Base-by-base conservation (phyloP, 768 basidiomycete genomes). In the Mycena vulgaris region DNA sequence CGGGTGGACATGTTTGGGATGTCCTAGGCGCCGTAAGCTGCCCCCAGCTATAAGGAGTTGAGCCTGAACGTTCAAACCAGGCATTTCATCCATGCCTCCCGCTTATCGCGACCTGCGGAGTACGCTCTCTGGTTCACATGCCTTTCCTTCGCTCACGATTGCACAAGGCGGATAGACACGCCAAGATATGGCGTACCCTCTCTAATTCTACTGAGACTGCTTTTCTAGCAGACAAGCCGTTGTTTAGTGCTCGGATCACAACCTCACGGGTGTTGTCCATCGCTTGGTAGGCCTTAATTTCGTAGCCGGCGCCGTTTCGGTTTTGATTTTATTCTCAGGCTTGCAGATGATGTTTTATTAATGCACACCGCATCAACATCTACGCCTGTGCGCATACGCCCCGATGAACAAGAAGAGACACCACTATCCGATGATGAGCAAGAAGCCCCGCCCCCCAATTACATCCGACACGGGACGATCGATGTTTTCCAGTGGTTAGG, bases 61-160 rank as follows among this genome's bases (percentile, higher is more conserved):
- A 5, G 27, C 28, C 48, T 47, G 30, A 47, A 48, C 19, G 5
- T 33, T 9, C 14, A 10, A 35, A 21, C 55, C 19, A 94, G 93
- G 88, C 90, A 30, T 95, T 95, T 79, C 92, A 95, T 76, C 85
- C 88, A 0, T 79, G 80, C 13, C 79, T 86, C 59, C 92, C 92
- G 5, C 72, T 95, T 19, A 84, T 95, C 59, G 93, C 93, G 13
- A 95, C 94, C 19, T 92, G 93, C 74, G 93, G 93, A 25, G 93
- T 94, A 77, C 68, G 90, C 81, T 8, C 16, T 30, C 30, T n/a
- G 16, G 16, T 30, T 14, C 10, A 25, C 45, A 58, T 30, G 30
- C 39, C 33, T 5, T 25, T 62, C 28, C 9, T 23, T 53, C 19
- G 17, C 71, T 60, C 73, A 66, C 61, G 4, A 42, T 27, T 4